Percentiles rank a stretch among this genome's conserved stretches.
These are phyloP conservation scores for Polygonum aviculare DNA, from an alignment of 148 eudicot genomes.

Conservation along the genomic window DNA sequence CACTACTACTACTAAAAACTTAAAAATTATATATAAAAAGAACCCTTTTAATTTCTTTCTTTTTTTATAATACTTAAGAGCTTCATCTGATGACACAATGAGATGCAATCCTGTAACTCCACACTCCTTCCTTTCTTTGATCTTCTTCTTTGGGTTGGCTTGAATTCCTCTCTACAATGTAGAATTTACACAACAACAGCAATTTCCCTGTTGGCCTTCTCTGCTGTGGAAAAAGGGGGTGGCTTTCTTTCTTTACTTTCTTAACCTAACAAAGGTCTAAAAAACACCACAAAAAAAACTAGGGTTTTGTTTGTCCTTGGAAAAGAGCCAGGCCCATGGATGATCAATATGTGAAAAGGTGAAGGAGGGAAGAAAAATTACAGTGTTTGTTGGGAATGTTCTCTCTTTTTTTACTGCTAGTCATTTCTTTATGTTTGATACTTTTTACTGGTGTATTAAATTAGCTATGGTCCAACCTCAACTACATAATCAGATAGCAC, in stretches of 20 bases:
- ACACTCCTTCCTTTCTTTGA: conserved; percentile 6
- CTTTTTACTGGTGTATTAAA: background rate
- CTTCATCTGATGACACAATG: background rate
- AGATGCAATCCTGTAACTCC: conserved; percentile 4
- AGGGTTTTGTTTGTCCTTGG: background rate
- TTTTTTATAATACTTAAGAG: background rate
- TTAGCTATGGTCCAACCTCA: conserved; percentile 12
- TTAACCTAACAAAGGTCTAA: background rate
- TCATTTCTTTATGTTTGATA: background rate
- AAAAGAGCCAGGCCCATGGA: background rate
- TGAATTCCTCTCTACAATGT: background rate
- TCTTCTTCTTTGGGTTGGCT: background rate
- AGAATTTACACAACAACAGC: no score
- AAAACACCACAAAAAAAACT: background rate
- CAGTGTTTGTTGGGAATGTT: background rate
- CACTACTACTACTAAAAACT: background rate
- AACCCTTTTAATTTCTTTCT: background rate
- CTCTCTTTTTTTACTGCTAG: background rate
- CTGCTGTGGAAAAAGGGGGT: conserved; percentile 3
- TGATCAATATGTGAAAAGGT: background rate
- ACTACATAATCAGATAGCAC: conserved; percentile 11
- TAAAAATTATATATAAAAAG: background rate
- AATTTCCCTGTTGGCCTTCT: background rate
- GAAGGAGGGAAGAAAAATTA: conserved; percentile 8
- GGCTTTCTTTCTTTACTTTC: background rate